These are phyloP conservation scores for Cairneyella variabilis DNA, from an alignment of 495 filamentous ascomycete species.

Conservation along the genomic window DNA sequence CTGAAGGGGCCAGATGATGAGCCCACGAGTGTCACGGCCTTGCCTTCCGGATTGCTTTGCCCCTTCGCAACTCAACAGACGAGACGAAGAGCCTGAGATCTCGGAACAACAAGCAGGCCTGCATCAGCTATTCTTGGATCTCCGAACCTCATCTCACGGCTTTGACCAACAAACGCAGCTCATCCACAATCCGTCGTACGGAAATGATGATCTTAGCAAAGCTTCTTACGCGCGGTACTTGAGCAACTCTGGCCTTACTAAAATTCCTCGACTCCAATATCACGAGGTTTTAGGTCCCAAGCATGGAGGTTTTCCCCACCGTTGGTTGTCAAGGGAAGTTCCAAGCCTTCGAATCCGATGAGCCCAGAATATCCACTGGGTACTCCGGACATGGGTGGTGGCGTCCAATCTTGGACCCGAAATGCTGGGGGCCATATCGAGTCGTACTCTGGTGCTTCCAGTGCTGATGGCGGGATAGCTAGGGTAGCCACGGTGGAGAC, in stretches of 20 bases:
- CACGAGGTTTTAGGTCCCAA: background rate
- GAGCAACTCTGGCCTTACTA: background rate
- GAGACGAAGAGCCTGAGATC: background rate
- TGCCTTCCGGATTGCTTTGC: background rate
- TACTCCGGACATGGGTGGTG: background rate
- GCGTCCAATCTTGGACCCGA: background rate
- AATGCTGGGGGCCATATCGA: background rate
- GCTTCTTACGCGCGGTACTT: background rate
- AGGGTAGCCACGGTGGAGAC: background rate
- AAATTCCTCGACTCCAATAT: background rate
- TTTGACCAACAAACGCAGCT: too few relatives aligned
- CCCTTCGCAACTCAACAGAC: background rate
- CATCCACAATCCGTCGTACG: too few relatives aligned
- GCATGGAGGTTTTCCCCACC: slow-evolving; percentile 2
- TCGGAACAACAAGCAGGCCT: background rate
- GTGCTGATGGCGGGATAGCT: background rate
- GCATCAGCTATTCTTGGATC: background rate
- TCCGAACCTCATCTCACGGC: background rate
- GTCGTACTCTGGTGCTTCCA: background rate
- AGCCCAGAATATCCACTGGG: background rate
- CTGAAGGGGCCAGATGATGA: background rate
- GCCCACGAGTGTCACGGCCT: background rate
- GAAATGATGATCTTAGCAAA: background rate
- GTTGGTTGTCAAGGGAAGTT: slow-evolving; percentile 4
- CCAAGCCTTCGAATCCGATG: slow-evolving; percentile 5